phyloP scores from a whole-genome alignment of 2,329 filamentous ascomycete species.

The Periconia sp. region DNA sequence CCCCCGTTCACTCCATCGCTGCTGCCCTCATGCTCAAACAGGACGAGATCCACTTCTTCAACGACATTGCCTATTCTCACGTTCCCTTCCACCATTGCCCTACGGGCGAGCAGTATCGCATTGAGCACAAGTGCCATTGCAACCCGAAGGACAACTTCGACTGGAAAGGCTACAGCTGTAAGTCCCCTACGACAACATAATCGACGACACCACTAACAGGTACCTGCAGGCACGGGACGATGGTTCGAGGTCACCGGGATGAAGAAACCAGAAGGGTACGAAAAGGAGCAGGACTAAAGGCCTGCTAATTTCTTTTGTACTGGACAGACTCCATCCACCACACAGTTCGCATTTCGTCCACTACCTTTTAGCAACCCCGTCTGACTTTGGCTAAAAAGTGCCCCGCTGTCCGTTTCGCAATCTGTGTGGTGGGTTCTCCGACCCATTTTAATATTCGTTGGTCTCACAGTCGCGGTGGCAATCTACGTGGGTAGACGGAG shows the following conservation, averaged over 20 bases:
- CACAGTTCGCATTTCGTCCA: constrained; percentile 4
- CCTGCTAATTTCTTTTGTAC: constrained; percentile 20
- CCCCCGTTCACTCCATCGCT: constrained; percentile 97
- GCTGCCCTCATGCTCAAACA: constrained; percentile 86
- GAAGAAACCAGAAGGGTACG: constrained; percentile 84
- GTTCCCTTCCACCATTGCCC: constrained; percentile 98
- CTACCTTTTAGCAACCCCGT: constrained; percentile 18
- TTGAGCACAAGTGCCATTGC: constrained; percentile 90
- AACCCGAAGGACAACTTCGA: constrained; percentile 98
- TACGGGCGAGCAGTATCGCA: constrained; percentile 80
- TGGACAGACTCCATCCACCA: constrained; percentile 7
- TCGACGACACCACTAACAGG: constrained; percentile 14
- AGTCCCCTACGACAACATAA: constrained; percentile 45
- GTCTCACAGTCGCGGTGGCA: constrained; percentile 20
- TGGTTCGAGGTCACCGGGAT: constrained; percentile 85
- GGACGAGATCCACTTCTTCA: constrained; percentile 97
- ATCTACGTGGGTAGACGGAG: constrained; percentile 18
- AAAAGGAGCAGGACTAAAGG: constrained; percentile 63
- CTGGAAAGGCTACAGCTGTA: constrained; percentile 98
- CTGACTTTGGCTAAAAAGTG: constrained; percentile 38
- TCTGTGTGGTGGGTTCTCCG: constrained; percentile 30
- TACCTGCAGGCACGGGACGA: constrained; percentile 74
- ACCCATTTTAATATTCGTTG: constrained; percentile 25
- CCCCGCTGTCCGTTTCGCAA: constrained; percentile 28
- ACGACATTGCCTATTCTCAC: constrained; percentile 98